These are phyloP conservation scores for Pulveroboletus ravenelii DNA, from an alignment of 768 basidiomycete species.

Conservation along the genomic window DNA sequence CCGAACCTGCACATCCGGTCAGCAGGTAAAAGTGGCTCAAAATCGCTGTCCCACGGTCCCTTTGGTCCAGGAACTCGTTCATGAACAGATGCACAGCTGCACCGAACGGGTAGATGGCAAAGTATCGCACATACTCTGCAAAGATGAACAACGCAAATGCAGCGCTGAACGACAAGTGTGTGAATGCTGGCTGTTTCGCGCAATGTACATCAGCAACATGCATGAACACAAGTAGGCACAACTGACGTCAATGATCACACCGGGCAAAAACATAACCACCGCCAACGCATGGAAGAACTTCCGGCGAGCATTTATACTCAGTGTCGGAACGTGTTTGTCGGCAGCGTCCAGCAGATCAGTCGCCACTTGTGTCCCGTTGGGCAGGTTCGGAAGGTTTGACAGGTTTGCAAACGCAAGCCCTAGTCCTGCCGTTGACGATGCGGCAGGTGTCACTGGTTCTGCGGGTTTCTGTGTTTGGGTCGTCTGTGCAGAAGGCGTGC, in stretches of 20 bases:
- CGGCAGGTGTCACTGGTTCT: conserved; percentile 8
- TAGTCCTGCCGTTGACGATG: conserved; percentile 23
- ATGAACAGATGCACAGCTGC: conserved; percentile 92
- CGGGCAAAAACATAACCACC: conserved; percentile 95
- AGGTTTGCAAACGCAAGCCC: conserved; percentile 40
- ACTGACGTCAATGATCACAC: conserved; percentile 87
- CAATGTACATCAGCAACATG: conserved; percentile 11
- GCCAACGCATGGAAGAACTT: conserved; percentile 98
- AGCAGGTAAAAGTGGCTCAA: conserved; percentile 96
- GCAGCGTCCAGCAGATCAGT: conserved; percentile 74
- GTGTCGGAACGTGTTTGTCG: conserved; percentile 84
- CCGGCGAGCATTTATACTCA: conserved; percentile 85
- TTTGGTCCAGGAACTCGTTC: conserved; percentile 94
- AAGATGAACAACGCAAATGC: conserved; percentile 96
- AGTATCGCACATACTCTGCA: conserved; percentile 96
- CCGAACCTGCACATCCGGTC: conserved; percentile 87
- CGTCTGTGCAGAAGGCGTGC: conserved; percentile 26
- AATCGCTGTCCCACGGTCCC: conserved; percentile 93
- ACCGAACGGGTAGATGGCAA: conserved; percentile 95
- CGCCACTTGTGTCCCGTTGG: conserved; percentile 58
- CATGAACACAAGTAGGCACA: conserved; percentile 4
- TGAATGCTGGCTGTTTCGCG: conserved; percentile 80
- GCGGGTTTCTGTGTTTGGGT: conserved; percentile 21
- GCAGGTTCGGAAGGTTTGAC: conserved; percentile 47
- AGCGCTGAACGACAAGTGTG: conserved; percentile 89